A percentile compares a stretch with the other conserved stretches of the same genome.
Evolutionary conservation across 2,329 filamentous ascomycete species (phyloP).

Genomic region (Paracorniculantispora psalliotae): DNA sequence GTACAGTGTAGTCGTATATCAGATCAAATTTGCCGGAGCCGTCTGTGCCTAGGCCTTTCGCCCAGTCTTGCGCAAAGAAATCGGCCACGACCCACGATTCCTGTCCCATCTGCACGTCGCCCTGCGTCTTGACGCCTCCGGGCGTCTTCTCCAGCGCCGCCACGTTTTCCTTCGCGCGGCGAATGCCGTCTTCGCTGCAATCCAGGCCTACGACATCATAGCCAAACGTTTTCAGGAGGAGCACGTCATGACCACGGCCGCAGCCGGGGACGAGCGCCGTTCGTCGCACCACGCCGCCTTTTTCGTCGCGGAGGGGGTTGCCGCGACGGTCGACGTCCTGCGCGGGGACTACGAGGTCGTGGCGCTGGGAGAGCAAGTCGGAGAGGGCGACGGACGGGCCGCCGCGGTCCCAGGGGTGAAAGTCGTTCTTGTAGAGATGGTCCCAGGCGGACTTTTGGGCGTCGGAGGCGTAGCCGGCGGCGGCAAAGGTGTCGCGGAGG

Average conservation of each 20-base stretch:
- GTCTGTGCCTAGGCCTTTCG: constrained; percentile 35
- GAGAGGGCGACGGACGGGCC: constrained; percentile 48
- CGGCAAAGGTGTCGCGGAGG: constrained; percentile 32
- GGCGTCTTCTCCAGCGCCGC: constrained; percentile 34
- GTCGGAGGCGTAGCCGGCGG: constrained; percentile 27
- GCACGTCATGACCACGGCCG: constrained; percentile 75
- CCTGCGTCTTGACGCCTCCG: constrained; percentile 30
- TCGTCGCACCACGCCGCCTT: constrained; percentile 22
- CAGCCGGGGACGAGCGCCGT: constrained; percentile 73
- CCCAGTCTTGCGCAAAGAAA: constrained; percentile 61
- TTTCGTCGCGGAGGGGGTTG: constrained; percentile 21
- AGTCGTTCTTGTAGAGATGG: constrained; percentile 40
- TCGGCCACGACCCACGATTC: constrained; percentile 57
- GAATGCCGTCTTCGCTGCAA: constrained; percentile 45
- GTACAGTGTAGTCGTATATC: constrained; percentile 59
- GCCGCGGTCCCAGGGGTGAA: constrained; percentile 53
- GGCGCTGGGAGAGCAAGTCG: constrained; percentile 44
- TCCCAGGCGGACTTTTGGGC: constrained; percentile 41
- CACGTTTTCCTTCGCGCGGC: constrained; percentile 42
- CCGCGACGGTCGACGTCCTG: constrained; percentile 30
- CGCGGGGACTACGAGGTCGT: constrained; percentile 38
- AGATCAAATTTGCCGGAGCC: constrained; percentile 56
- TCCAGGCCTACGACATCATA: constrained; percentile 77
- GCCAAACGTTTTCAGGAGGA: constrained; percentile 67
- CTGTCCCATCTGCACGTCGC: constrained; percentile 40